phyloP scores from a whole-genome alignment of 139 green algal species.

The Desmodesmus armatus region DNA sequence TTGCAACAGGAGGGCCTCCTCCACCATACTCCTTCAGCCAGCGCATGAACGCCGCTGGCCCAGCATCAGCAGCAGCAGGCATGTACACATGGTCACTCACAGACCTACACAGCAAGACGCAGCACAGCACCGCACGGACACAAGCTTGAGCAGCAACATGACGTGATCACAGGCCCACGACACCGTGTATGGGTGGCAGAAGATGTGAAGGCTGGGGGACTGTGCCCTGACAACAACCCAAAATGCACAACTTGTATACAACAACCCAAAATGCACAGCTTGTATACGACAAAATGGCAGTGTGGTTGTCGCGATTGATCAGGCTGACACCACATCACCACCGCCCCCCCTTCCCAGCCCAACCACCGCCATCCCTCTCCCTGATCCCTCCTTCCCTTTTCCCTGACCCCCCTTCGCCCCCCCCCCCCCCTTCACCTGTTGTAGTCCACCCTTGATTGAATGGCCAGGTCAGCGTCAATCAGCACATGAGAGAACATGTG shows the following conservation, averaged over 20 bases:
- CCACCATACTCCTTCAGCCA: slow-evolving; percentile 23
- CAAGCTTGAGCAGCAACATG: no score
- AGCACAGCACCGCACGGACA: background rate
- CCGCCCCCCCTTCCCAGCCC: no score
- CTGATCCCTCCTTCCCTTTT: no score
- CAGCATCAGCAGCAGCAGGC: slow-evolving; percentile 24
- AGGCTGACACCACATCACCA: no score
- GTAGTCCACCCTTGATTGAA: background rate
- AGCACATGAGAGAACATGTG: slow-evolving; percentile 13
- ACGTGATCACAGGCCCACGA: no score
- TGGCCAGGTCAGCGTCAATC: slow-evolving; percentile 34
- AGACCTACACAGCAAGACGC: background rate
- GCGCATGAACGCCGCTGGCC: background rate
- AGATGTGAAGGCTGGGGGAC: no score
- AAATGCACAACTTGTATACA: background rate
- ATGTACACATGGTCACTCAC: background rate
- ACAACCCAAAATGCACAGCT: background rate
- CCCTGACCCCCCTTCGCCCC: no score
- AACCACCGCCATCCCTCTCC: no score
- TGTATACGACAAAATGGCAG: background rate
- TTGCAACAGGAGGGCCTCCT: slow-evolving; percentile 12
- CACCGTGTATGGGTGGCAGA: no score
- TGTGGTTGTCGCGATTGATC: no score
- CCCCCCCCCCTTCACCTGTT: slow-evolving; percentile 23
- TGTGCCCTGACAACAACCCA: no score